Evolutionary conservation across 108 stramenopile species (phyloP).

Genomic region (Skeletonema costatum): DNA sequence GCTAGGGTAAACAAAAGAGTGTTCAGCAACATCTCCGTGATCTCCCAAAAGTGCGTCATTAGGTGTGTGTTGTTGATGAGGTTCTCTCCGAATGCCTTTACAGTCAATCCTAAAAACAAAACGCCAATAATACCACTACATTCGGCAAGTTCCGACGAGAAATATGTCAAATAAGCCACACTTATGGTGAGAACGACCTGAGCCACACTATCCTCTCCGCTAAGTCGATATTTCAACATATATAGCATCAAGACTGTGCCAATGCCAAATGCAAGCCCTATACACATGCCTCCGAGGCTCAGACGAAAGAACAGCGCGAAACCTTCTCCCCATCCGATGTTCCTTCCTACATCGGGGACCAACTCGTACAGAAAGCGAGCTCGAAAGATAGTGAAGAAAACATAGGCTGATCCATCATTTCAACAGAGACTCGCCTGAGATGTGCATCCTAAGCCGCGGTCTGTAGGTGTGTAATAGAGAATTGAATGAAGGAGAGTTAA

Average conservation of each 20-base stretch:
- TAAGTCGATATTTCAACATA: conserved; percentile 55
- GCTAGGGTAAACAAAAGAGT: conserved; percentile 91
- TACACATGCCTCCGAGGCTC: conserved; percentile 62
- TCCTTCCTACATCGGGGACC: conserved; percentile 1
- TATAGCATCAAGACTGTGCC: conserved; percentile 47
- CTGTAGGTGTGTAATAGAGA: neutral
- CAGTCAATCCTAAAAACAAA: conserved; percentile 71
- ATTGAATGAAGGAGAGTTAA: neutral
- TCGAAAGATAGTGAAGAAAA: conserved; percentile 84
- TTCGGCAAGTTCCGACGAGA: conserved; percentile 60
- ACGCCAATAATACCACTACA: conserved; percentile 86
- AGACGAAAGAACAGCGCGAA: conserved; percentile 26
- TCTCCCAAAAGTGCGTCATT: conserved; percentile 78
- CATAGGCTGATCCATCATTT: conserved; percentile 75
- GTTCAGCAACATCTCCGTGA: conserved; percentile 87
- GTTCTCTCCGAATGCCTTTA: conserved; percentile 56
- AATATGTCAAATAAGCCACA: conserved; percentile 85
- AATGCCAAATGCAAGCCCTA: conserved; percentile 74
- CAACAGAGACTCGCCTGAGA: conserved; percentile 42
- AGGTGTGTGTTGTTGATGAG: conserved; percentile 72
- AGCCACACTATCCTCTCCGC: conserved; percentile 65
- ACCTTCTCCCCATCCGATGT: conserved; percentile 1
- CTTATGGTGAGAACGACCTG: conserved; percentile 84
- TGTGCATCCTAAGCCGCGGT: neutral
- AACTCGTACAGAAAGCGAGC: conserved; percentile 89